A percentile compares a stretch with the other conserved stretches of the same genome.
Conservation (phyloP, 108 stramenopile genomes). For the Chaetoceros muelleri region DNA sequence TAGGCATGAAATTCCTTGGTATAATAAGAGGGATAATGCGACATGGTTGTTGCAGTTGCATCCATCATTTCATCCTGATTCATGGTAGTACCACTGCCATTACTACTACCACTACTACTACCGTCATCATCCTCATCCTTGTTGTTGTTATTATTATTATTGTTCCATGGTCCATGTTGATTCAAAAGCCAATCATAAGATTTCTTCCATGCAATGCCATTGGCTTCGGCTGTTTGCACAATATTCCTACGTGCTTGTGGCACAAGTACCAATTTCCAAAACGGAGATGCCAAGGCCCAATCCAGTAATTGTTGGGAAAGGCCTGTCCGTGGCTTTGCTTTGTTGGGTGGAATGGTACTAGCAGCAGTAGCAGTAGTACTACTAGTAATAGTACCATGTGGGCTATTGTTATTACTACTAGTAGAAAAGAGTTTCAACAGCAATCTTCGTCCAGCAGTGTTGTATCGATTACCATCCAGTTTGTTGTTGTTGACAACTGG, state of each 20-base stretch:
- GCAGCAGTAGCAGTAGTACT: not conserved
- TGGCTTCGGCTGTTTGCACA: slow-evolving; percentile 60
- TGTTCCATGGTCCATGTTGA: slow-evolving; percentile 24
- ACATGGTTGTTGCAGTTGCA: not conserved
- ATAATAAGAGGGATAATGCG: slow-evolving; percentile 34
- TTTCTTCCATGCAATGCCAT: slow-evolving; percentile 54
- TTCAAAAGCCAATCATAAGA: slow-evolving; percentile 34
- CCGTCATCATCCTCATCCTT: slow-evolving; percentile 5
- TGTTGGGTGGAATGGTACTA: too few relatives aligned
- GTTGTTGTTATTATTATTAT: not conserved
- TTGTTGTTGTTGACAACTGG: too few relatives aligned
- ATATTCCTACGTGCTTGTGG: slow-evolving; percentile 67
- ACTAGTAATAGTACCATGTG: too few relatives aligned
- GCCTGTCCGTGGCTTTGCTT: slow-evolving; percentile 40
- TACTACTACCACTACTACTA: slow-evolving; percentile 1
- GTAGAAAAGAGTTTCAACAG: too few relatives aligned
- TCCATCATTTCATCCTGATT: not conserved
- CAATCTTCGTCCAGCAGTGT: too few relatives aligned
- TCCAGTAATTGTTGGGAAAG: slow-evolving; percentile 45
- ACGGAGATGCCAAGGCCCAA: slow-evolving; percentile 42
- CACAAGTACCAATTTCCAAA: slow-evolving; percentile 63
- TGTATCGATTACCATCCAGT: too few relatives aligned
- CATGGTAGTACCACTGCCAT: not conserved
- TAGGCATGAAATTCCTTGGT: slow-evolving; percentile 63
- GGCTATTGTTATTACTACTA: too few relatives aligned